Evolutionary conservation across 192 early-diverging fungal species (phyloP), one percentile per base, ranked within the genome.

Genomic region (Linnemannia hyalina): DNA sequence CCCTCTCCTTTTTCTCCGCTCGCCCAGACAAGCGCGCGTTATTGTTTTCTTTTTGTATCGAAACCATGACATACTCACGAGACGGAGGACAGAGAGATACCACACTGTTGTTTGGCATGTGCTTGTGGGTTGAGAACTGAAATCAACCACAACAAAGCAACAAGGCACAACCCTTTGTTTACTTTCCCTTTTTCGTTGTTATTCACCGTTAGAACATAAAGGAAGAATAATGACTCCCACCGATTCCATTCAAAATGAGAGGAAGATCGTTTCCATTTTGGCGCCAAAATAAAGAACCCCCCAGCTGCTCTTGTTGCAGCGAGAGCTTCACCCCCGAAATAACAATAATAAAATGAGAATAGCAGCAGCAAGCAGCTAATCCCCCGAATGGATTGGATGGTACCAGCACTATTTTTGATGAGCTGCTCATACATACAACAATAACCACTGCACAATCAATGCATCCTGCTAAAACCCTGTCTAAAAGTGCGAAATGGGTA

Each of bases 41-140:
- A 35, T 26, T 65, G 60, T 65, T 9, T 52, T 52, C 16, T 16
- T 52, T 52, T 52, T 52, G 49, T 52, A 22, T 52, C 20, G 49
- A 32, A 65, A 35, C 60, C 29, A 65, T 63, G 38, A 40, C 55
- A 60, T 60, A 29, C 55, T n/a, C 23, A 63, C 60, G 26, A 29
- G 60, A 32, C 10, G 26, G 11, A 26, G 26, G 54, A n/a, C 13
- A 20, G 44, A 49, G 47, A 18, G 23, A 65, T 35, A 63, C 60
- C 60, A 63, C 60, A 6, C 60, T 32, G 55, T 26, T 32, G 9
- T 52, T 52, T 65, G 8, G 60, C 60, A 65, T 65, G 60, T 65
- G 60, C 60, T 65, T 65, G 60, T 65, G 60, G 60, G 60, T 65
- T 65, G 60, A 32, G 57, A 65, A 65, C 60, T 65, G 60, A 65